Evolutionary conservation across 352 stramenopile genomes (phyloP).

Genomic region (Albugo candida): DNA sequence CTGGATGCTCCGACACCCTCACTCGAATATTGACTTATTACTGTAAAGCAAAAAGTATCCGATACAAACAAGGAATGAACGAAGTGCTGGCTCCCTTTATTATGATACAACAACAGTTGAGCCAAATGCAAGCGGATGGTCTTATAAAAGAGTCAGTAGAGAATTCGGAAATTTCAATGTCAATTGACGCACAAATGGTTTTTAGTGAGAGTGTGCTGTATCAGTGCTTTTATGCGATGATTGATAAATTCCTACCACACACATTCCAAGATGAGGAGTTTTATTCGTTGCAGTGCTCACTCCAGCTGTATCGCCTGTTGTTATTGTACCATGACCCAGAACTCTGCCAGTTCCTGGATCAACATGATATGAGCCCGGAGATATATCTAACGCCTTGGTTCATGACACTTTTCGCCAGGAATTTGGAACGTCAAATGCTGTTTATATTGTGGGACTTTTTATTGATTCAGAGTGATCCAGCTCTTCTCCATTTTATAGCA

Average conservation of each 20-base stretch:
- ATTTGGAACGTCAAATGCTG: conserved; percentile 41
- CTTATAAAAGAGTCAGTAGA: too few relatives aligned
- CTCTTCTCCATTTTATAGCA: conserved; percentile 77
- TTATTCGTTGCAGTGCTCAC: conserved; percentile 80
- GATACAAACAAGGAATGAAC: conserved; percentile 91
- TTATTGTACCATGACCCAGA: conserved; percentile 84
- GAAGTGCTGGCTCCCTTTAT: conserved; percentile 85
- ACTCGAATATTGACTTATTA: conserved; percentile 83
- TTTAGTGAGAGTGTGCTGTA: conserved; percentile 55
- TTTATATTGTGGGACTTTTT: conserved; percentile 86
- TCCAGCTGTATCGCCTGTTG: conserved; percentile 80
- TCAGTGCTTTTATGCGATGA: conserved; percentile 79
- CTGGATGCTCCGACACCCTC: conserved; percentile 54
- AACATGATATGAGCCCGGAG: conserved; percentile 83
- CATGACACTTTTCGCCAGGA: conserved; percentile 85
- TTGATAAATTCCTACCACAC: conserved; percentile 75
- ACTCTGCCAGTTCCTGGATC: conserved; percentile 74
- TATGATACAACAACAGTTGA: conserved; percentile 20
- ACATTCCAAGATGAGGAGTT: conserved; percentile 82
- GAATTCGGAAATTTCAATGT: too few relatives aligned
- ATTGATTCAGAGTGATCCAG: conserved; percentile 73
- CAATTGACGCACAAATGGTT: conserved; percentile 9
- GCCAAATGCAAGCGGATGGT: background rate
- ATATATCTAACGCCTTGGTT: conserved; percentile 89
- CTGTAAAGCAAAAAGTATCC: conserved; percentile 76